Evolutionary conservation across 805 yeast genomes (phyloP), one percentile per base, ranked within the genome.

Genomic region (Suhomyces sp.): DNA sequence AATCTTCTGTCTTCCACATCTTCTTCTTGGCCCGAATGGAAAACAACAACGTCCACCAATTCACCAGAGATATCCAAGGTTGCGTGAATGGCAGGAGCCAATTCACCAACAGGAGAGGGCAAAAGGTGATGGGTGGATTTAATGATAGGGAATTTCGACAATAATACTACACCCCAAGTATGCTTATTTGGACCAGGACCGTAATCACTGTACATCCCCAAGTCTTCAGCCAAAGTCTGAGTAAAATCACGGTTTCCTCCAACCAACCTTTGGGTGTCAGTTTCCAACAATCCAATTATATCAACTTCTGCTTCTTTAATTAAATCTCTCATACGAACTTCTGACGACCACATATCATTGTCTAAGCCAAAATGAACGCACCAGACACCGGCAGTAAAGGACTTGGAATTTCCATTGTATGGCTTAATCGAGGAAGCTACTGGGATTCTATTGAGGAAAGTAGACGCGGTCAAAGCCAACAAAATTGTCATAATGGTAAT

Each of bases 181-280:
- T 94, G 98, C 68, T 92, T 87, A 67, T 91, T 89, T 49, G 98
- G 97, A 12, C 97, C 97, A 6, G 99, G 99, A 6, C 99, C 99
- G 65, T 84, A 94, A 68, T 94, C 99, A 20, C 86, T 92, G 65
- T 94, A 94, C 93, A 90, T 90, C 41, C 89, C 93, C 59, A 94
- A 77, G 60, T 93, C 96, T 68, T 91, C 96, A 0, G 97, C 97
- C 50, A 94, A 72, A 57, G 85, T 83, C 72, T 89, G 97, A 0
- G 97, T 91, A 62, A 93, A 76, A 65, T 94, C 99, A 63, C 99
- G 81, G 73, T 92, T 90, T 48, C 99, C 99, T 81, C 94, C 94
- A 49, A 92, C 87, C 53, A 91, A 83, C 58, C 97, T 81, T 73
- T 93, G 96, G 3, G 97, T 93, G 64, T 94, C 99, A 6, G 91